Evolutionary conservation across 2,329 filamentous ascomycete genomes (phyloP).

Genomic region (Diaporthe sp.): DNA sequence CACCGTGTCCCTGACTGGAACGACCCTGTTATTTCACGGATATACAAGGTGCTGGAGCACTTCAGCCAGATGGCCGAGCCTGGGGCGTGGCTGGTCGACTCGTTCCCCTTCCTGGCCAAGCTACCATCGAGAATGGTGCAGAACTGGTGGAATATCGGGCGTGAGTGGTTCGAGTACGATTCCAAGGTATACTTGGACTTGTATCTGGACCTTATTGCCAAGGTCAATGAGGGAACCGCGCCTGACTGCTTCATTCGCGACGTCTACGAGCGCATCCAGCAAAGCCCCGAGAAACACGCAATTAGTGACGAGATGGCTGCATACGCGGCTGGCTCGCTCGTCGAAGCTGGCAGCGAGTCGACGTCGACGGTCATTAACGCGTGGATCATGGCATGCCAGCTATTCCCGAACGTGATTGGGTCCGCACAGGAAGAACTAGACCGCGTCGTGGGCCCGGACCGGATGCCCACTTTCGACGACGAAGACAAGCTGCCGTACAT

Average conservation of each 20-base stretch:
- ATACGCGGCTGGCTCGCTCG: slow-evolving; percentile 41
- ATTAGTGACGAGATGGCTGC: slow-evolving; percentile 41
- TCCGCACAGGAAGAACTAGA: slow-evolving; percentile 51
- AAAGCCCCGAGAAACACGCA: slow-evolving; percentile 38
- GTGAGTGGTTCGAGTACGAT: slow-evolving; percentile 9
- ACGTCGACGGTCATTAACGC: slow-evolving; percentile 44
- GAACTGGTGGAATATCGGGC: slow-evolving; percentile 36
- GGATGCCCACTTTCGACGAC: slow-evolving; percentile 48
- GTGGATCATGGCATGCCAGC: slow-evolving; percentile 51
- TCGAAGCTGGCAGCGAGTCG: slow-evolving; percentile 48
- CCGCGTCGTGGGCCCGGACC: slow-evolving; percentile 44
- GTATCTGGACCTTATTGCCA: slow-evolving; percentile 33
- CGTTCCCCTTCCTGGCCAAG: slow-evolving; percentile 45
- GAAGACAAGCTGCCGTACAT: slow-evolving; percentile 50
- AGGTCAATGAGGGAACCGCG: slow-evolving; percentile 40
- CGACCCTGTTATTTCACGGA: slow-evolving; percentile 46
- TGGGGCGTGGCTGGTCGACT: slow-evolving; percentile 50
- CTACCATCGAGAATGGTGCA: slow-evolving; percentile 39
- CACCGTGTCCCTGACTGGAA: slow-evolving; percentile 48
- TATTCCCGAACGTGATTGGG: slow-evolving; percentile 46
- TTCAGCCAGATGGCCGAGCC: slow-evolving; percentile 49
- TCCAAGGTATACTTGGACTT: slow-evolving; percentile 28
- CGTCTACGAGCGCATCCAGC: slow-evolving; percentile 38
- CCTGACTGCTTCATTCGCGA: slow-evolving; percentile 44
- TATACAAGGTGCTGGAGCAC: slow-evolving; percentile 47